Evolutionary conservation across 2,329 filamentous ascomycete species (phyloP).

Genomic region (Exophiala oligosperma): DNA sequence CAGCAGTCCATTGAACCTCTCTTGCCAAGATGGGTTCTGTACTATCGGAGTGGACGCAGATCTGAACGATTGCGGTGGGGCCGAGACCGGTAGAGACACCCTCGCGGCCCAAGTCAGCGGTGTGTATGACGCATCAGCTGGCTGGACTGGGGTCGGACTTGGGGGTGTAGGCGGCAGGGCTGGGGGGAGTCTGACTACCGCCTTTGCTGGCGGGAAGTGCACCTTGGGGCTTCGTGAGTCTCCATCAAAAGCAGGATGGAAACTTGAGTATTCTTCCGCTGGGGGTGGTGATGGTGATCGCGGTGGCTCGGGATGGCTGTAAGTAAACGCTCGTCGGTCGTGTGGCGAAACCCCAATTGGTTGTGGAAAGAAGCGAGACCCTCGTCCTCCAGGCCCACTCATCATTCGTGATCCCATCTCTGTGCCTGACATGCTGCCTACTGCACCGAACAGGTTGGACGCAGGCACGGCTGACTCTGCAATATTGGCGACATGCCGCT

Average conservation of each 20-base stretch:
- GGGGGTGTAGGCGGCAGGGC: slow-evolving; percentile 27
- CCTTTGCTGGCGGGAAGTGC: slow-evolving; percentile 61
- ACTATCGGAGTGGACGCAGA: slow-evolving; percentile 44
- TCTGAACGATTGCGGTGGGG: slow-evolving; percentile 40
- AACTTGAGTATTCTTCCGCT: slow-evolving; percentile 55
- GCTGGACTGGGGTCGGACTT: slow-evolving; percentile 23
- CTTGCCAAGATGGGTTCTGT: slow-evolving; percentile 45
- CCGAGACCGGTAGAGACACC: slow-evolving; percentile 35
- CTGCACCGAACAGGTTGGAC: slow-evolving; percentile 39
- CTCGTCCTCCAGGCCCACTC: slow-evolving; percentile 39
- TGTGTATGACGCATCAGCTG: slow-evolving; percentile 28
- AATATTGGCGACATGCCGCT: slow-evolving; percentile 41
- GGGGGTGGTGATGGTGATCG: slow-evolving; percentile 54
- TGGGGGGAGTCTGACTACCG: slow-evolving; percentile 74
- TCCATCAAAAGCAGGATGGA: slow-evolving; percentile 57
- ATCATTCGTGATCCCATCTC: slow-evolving; percentile 37
- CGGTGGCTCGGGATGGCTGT: slow-evolving; percentile 34
- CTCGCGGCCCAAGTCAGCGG: slow-evolving; percentile 40
- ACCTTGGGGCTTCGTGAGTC: slow-evolving; percentile 54
- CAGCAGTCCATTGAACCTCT: slow-evolving; percentile 71
- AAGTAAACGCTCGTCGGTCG: slow-evolving; percentile 38
- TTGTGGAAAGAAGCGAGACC: slow-evolving; percentile 50
- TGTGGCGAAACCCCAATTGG: slow-evolving; percentile 20
- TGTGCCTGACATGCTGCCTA: slow-evolving; percentile 38
- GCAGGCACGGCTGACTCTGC: slow-evolving; percentile 37